These are phyloP conservation scores for Arthrobotrys entomopaga DNA, from an alignment of 2,329 filamentous ascomycete genomes.

Conservation along the genomic window DNA sequence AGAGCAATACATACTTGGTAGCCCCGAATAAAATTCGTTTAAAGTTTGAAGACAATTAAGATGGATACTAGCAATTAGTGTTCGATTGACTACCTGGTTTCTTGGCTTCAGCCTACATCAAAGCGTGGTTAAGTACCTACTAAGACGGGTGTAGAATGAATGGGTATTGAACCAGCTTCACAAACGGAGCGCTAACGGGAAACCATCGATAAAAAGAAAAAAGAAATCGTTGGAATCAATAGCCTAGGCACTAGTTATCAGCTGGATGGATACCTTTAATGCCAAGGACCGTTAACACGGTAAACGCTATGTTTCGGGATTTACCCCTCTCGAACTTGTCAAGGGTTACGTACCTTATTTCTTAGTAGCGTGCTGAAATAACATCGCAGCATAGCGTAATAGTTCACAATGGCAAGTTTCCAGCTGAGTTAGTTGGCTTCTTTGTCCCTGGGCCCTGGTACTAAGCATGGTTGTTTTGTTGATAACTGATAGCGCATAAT, in stretches of 20 bases:
- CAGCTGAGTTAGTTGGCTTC: too few species aligned
- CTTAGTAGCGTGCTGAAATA: slow-evolving; percentile 21
- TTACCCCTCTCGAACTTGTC: slow-evolving; percentile 5
- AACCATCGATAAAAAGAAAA: slow-evolving; percentile 40
- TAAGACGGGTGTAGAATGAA: slow-evolving; percentile 25
- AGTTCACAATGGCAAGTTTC: too few species aligned
- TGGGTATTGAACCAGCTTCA: slow-evolving; percentile 25
- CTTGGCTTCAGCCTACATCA: slow-evolving; percentile 26
- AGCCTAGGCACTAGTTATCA: slow-evolving; percentile 32
- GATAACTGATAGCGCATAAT: too few species aligned
- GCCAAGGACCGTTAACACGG: slow-evolving; percentile 21
- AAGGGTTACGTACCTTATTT: too few species aligned
- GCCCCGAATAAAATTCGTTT: neutral
- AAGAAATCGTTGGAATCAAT: slow-evolving; percentile 13
- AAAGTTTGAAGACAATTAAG: neutral
- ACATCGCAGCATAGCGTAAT: slow-evolving; percentile 3
- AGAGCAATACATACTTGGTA: slow-evolving; percentile 15
- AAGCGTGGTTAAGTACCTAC: slow-evolving; percentile 26
- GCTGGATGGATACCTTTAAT: slow-evolving; percentile 22
- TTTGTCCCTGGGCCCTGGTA: neutral
- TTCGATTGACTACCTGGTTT: slow-evolving; percentile 36
- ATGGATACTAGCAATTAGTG: slow-evolving; percentile 16
- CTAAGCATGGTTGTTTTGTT: too few species aligned
- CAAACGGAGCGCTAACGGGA: slow-evolving; percentile 36
- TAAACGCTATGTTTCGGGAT: slow-evolving; percentile 7